Evolutionary conservation across 306 rosid genomes (phyloP).

Genomic region (Dryas drummondii): DNA sequence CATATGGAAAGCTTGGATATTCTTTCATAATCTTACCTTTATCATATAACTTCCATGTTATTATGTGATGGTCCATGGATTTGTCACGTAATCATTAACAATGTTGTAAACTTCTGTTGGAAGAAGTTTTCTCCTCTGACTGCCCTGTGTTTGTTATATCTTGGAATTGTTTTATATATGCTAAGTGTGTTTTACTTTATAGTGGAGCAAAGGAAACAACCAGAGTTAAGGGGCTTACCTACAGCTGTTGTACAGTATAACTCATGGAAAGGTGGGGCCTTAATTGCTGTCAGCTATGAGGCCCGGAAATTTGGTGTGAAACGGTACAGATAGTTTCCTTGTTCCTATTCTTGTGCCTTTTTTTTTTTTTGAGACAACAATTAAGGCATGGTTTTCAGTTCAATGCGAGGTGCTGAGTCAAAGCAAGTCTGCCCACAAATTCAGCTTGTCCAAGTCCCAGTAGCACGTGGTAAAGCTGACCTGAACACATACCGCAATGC

Average conservation of each 20-base stretch:
- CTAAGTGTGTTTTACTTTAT: constrained; percentile 16
- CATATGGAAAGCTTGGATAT: not conserved
- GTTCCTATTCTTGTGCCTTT: not conserved
- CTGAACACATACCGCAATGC: constrained; percentile 74
- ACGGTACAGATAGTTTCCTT: constrained; percentile 45
- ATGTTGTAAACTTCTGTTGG: not conserved
- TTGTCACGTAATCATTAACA: not conserved
- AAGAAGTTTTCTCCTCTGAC: not conserved
- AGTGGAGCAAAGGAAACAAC: constrained; percentile 94
- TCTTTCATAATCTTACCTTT: not conserved
- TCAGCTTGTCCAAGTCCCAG: constrained; percentile 85
- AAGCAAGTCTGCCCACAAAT: constrained; percentile 77
- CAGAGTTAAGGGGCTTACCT: constrained; percentile 73
- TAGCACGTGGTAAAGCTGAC: constrained; percentile 94
- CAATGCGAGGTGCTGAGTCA: constrained; percentile 96
- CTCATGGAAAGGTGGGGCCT: constrained; percentile 83
- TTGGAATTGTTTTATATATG: not conserved
- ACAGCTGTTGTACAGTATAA: constrained; percentile 90
- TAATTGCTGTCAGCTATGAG: constrained; percentile 96
- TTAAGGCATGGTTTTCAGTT: constrained; percentile 43
- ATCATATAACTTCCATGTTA: not conserved
- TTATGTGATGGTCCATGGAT: not conserved
- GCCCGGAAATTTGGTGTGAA: constrained; percentile 84
- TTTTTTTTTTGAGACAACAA: not conserved
- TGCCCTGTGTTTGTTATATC: not conserved